Evolutionary conservation across 768 basidiomycete species (phyloP), one percentile per base, ranked within the genome.

Genomic region (Brasilioporus rufonigricans): DNA sequence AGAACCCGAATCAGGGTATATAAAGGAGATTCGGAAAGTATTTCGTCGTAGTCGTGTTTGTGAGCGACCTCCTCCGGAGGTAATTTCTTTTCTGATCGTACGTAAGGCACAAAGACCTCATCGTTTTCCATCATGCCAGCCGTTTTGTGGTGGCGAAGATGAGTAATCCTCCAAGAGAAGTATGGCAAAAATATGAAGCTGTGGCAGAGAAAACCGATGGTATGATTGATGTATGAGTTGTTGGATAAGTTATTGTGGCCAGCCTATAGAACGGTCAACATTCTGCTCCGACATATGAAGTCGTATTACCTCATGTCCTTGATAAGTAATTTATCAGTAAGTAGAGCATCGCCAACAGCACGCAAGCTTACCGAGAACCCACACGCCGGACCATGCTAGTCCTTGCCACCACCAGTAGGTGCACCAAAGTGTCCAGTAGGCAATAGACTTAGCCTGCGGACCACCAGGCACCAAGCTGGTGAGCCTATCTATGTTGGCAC

Each of bases 381-480:
- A 47, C 16, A 47, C 2, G 13, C 46, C 46, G 32, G 46, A 23
- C 46, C 46, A 47, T 23, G 46, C 46, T 16, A 47, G 32, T 24
- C 46, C 46, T 13, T 47, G 46, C 46, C 46, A 47, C 46, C 46
- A 47, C 46, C 46, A 47, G 23, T 47, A 47, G 8, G 46, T 24
- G 46, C 32, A 47, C 46, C 46, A 47, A 35, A 47, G 46, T 10
- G 32, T 18, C 46, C 46, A 35, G 32, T 33, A 18, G 23, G 19
- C 19, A 9, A 24, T 16, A 23, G 32, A 33, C 18, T 35, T 47
- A 14, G 14, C 24, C 46, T 21, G 35, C 14, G 7, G 32, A 23
- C 23, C 32, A 18, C 46, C 31, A 8, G 46, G 32, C 8, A 35
- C 46, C 31, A 47, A 35, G 46, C 32, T 35, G 18, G 21, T 33